Evolutionary conservation across 2,329 filamentous ascomycete species (phyloP).

Genomic region (Verticillium longisporum): DNA sequence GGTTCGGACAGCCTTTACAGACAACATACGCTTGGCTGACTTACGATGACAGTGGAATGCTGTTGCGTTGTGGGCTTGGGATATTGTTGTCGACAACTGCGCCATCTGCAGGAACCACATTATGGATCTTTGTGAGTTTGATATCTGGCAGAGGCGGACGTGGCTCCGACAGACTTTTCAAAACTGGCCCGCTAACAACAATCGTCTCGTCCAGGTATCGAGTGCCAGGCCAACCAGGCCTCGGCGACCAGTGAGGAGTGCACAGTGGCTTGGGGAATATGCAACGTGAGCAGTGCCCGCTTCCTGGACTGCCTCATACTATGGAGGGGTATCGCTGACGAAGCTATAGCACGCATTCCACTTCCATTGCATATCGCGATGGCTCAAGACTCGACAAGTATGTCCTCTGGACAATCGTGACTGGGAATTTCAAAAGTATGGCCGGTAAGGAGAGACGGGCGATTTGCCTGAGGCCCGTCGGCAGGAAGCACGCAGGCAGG

Average conservation of each 20-base stretch:
- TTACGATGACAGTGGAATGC: constrained; percentile 75
- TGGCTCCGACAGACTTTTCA: not conserved
- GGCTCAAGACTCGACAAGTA: constrained; percentile 98
- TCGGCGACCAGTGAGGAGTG: constrained; percentile 97
- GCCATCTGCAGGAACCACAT: constrained; percentile 99
- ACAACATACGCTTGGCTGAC: constrained; percentile 8
- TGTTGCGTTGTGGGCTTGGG: constrained; percentile 97
- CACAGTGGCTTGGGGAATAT: constrained; percentile 98
- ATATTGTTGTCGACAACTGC: constrained; percentile 99
- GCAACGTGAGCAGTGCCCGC: constrained; percentile 65
- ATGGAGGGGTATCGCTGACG: constrained; percentile 23
- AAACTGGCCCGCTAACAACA: not conserved
- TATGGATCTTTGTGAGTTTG: constrained; percentile 84
- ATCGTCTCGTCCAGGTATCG: constrained; percentile 60
- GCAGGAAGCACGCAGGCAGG: constrained; percentile 14
- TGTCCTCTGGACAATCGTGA: constrained; percentile 96
- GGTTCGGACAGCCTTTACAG: not conserved
- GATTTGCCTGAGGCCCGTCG: not conserved
- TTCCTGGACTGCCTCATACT: not conserved
- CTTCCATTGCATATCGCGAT: constrained; percentile 98
- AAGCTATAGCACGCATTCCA: constrained; percentile 84
- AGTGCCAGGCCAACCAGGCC: constrained; percentile 97
- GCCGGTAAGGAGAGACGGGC: constrained; percentile 41
- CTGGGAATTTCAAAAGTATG: constrained; percentile 99
- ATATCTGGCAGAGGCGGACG: not conserved